Conservation (phyloP, 2,329 filamentous ascomycete genomes). For the Davidsoniella virescens region DNA sequence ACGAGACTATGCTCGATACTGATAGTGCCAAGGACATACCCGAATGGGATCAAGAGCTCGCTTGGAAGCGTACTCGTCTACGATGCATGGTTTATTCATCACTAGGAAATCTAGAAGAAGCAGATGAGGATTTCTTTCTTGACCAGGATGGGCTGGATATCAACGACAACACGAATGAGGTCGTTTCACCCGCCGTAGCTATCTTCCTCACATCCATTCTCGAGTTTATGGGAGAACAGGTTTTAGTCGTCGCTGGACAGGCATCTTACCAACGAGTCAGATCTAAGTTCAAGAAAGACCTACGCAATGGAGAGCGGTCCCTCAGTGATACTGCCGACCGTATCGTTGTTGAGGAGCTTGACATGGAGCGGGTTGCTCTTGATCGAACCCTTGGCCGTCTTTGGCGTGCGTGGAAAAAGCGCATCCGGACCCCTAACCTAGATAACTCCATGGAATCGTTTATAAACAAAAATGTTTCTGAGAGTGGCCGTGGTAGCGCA, state of each 20-base stretch:
- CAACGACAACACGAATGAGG: constrained; percentile 43
- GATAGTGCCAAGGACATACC: constrained; percentile 28
- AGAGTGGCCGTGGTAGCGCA: constrained; percentile 18
- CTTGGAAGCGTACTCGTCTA: constrained; percentile 85
- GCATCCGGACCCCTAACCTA: constrained; percentile 42
- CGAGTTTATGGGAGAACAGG: constrained; percentile 86
- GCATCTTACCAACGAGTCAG: constrained; percentile 58
- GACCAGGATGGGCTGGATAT: constrained; percentile 58
- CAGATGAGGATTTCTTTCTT: constrained; percentile 83
- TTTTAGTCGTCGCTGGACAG: constrained; percentile 71
- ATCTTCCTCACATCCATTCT: constrained; percentile 93
- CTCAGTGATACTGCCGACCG: constrained; percentile 40
- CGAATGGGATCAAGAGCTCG: constrained; percentile 70
- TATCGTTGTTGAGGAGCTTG: constrained; percentile 71
- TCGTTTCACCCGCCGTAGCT: constrained; percentile 76
- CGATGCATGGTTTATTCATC: constrained; percentile 98
- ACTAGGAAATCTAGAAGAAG: constrained; percentile 90
- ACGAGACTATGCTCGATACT: constrained; percentile 51
- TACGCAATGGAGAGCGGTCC: constrained; percentile 33
- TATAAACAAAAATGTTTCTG: constrained; percentile 18
- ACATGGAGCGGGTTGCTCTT: constrained; percentile 84
- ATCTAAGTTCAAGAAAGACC: constrained; percentile 40
- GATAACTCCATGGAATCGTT: constrained; percentile 30
- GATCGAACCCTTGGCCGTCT: constrained; percentile 76
- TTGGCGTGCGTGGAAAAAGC: constrained; percentile 93